Evolutionary conservation across 352 stramenopile genomes (phyloP).

Genomic region (Phytophthora podocarpi): DNA sequence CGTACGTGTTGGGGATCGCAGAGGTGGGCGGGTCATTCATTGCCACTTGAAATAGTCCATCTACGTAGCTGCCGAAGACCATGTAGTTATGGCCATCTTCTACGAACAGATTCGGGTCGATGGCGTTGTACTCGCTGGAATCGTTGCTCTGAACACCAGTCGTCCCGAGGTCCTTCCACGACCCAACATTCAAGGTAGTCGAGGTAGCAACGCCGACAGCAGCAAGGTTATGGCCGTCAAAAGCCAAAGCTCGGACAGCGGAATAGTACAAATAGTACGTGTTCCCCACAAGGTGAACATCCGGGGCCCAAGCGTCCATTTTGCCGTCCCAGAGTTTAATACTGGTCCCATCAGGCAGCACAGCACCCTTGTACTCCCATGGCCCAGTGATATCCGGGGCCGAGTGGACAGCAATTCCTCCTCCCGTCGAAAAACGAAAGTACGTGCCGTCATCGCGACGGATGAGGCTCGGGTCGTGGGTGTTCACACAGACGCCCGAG

Average conservation of each 20-base stretch:
- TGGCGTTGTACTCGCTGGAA: slow-evolving; percentile 27
- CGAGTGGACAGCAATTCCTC: slow-evolving; percentile 23
- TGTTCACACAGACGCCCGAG: slow-evolving; percentile 25
- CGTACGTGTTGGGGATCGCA: slow-evolving; percentile 6
- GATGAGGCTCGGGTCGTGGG: slow-evolving; percentile 35
- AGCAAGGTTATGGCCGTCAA: slow-evolving; percentile 26
- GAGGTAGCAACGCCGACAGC: slow-evolving; percentile 23
- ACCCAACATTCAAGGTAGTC: slow-evolving; percentile 19
- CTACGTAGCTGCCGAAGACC: slow-evolving; percentile 29
- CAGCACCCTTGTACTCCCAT: slow-evolving; percentile 29
- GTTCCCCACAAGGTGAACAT: slow-evolving; percentile 28
- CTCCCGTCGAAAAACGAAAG: slow-evolving; percentile 35
- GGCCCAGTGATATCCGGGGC: slow-evolving; percentile 17
- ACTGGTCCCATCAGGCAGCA: slow-evolving; percentile 27
- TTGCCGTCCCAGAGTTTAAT: slow-evolving; percentile 34
- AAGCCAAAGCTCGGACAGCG: slow-evolving; percentile 14
- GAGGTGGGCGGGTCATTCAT: slow-evolving; percentile 19
- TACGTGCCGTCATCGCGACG: slow-evolving; percentile 30
- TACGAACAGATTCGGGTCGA: slow-evolving; percentile 27
- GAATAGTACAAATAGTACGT: slow-evolving; percentile 40
- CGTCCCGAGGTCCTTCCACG: slow-evolving; percentile 26
- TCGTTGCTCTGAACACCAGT: slow-evolving; percentile 28
- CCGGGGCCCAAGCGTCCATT: slow-evolving; percentile 25
- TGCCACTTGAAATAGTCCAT: slow-evolving; percentile 17
- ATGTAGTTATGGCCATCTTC: slow-evolving; percentile 24